A percentile compares a stretch with the other conserved stretches of the same genome.
phyloP scores from a whole-genome alignment of 2,329 filamentous ascomycete species.

The Colletotrichum sublineola region DNA sequence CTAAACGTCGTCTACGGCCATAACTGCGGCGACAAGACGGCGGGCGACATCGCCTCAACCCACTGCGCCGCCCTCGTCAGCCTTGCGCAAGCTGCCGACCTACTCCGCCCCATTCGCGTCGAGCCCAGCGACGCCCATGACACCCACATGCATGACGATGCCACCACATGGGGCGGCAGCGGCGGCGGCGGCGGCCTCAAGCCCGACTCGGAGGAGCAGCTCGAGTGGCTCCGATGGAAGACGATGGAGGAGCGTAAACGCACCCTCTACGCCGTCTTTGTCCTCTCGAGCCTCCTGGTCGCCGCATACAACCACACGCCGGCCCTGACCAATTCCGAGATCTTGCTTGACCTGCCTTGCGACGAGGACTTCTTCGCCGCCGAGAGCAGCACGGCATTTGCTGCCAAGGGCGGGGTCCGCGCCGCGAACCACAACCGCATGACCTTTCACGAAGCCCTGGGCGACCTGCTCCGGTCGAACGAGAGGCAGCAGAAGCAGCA shows the following conservation, averaged over 20 bases:
- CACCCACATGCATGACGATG: slow-evolving; percentile 69
- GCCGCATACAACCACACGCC: slow-evolving; percentile 94
- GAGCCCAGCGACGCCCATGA: slow-evolving; percentile 65
- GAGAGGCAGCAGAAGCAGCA: slow-evolving; percentile 69
- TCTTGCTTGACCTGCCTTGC: slow-evolving; percentile 88
- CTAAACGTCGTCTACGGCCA: slow-evolving; percentile 96
- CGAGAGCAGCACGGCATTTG: slow-evolving; percentile 85
- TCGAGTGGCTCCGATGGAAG: slow-evolving; percentile 94
- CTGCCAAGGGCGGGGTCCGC: slow-evolving; percentile 78
- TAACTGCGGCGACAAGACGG: slow-evolving; percentile 91
- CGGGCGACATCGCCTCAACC: slow-evolving; percentile 91
- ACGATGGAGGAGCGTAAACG: slow-evolving; percentile 89
- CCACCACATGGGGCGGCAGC: slow-evolving; percentile 57
- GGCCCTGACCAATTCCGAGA: slow-evolving; percentile 93
- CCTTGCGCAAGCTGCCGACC: slow-evolving; percentile 87
- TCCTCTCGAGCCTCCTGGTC: slow-evolving; percentile 89
- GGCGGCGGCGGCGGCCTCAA: slow-evolving; percentile 58
- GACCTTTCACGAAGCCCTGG: slow-evolving; percentile 86
- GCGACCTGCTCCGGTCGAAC: slow-evolving; percentile 83
- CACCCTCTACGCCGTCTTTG: slow-evolving; percentile 91
- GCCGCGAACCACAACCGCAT: slow-evolving; percentile 78
- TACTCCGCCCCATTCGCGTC: slow-evolving; percentile 65
- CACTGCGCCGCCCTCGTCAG: slow-evolving; percentile 93
- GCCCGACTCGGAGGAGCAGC: slow-evolving; percentile 68
- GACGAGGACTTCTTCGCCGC: slow-evolving; percentile 93